A percentile compares a stretch with the other conserved stretches of the same genome.
Evolutionary conservation across 1,284 basidiomycete species (phyloP).

Genomic region (Ceratorhiza oryzae-sativae): DNA sequence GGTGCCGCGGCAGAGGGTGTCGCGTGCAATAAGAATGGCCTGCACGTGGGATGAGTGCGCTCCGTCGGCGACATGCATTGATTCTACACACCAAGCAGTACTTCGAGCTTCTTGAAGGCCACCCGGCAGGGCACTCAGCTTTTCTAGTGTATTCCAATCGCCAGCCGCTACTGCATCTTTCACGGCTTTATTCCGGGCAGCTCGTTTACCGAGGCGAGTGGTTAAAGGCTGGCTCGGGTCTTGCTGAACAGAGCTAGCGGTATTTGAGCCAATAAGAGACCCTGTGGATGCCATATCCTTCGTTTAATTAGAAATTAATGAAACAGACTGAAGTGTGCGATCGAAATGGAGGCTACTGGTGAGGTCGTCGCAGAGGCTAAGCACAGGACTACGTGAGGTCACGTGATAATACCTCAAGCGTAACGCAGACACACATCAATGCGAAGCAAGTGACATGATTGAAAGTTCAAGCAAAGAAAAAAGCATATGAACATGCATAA

Average conservation of each 20-base stretch:
- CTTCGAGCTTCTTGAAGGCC: slow-evolving; percentile 67
- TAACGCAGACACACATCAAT: background rate
- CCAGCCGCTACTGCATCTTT: slow-evolving; percentile 20
- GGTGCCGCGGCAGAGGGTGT: background rate
- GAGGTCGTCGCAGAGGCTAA: background rate
- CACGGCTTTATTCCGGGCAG: background rate
- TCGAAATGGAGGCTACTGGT: background rate
- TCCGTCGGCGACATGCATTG: slow-evolving; percentile 44
- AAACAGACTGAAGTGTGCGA: background rate
- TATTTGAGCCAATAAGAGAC: background rate
- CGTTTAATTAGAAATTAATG: background rate
- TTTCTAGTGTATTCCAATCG: slow-evolving; percentile 61
- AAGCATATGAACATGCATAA: slow-evolving; percentile 38
- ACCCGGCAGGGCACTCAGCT: slow-evolving; percentile 61
- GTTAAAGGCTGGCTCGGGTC: background rate
- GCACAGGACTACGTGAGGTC: background rate
- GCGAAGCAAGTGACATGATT: slow-evolving; percentile 9
- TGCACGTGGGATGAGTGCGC: slow-evolving; percentile 11
- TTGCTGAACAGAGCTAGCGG: background rate
- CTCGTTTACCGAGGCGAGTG: slow-evolving; percentile 4
- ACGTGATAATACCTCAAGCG: slow-evolving; percentile 1
- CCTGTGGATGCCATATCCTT: background rate
- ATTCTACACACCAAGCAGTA: slow-evolving; percentile 61
- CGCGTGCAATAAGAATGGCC: slow-evolving; percentile 22
- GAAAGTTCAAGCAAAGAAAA: slow-evolving; percentile 28